These are phyloP conservation scores for Fraxinus americana DNA, from an alignment of 257 asterid species.

Conservation along the genomic window DNA sequence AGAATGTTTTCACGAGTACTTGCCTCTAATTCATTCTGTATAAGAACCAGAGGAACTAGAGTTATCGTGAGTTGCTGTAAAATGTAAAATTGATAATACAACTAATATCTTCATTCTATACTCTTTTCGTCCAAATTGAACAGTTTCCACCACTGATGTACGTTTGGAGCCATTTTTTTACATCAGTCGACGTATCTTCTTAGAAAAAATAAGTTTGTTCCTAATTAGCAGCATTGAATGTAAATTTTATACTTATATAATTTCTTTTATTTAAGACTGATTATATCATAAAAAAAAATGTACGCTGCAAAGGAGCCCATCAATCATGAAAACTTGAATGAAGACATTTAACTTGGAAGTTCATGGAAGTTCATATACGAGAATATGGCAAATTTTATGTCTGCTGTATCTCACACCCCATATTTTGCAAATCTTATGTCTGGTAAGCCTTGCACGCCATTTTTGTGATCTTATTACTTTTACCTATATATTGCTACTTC, in stretches of 20 bases:
- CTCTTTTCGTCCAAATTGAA: neutral
- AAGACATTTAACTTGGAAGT: slow-evolving; percentile 18
- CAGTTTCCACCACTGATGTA: neutral
- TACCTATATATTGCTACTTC: neutral
- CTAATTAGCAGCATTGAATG: neutral
- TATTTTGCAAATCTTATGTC: slow-evolving; percentile 9
- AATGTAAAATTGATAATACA: slow-evolving; percentile 3
- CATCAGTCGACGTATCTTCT: neutral
- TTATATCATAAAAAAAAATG: neutral
- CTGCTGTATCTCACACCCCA: neutral
- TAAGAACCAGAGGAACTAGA: neutral
- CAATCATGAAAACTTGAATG: slow-evolving; percentile 21
- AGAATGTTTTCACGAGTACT: neutral
- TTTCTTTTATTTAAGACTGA: slow-evolving; percentile 9
- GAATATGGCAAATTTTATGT: neutral
- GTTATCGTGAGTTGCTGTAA: slow-evolving; percentile 3
- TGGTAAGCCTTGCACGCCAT: neutral
- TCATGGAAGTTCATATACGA: neutral
- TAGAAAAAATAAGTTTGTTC: neutral
- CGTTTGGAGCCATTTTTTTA: slow-evolving; percentile 1
- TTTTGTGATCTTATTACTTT: neutral
- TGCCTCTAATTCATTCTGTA: neutral
- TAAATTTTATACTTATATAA: neutral
- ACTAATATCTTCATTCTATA: neutral
- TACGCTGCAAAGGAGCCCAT: neutral